Conservation (phyloP, 2,329 filamentous ascomycete genomes). For the Paraconiothyrium brasiliense region DNA sequence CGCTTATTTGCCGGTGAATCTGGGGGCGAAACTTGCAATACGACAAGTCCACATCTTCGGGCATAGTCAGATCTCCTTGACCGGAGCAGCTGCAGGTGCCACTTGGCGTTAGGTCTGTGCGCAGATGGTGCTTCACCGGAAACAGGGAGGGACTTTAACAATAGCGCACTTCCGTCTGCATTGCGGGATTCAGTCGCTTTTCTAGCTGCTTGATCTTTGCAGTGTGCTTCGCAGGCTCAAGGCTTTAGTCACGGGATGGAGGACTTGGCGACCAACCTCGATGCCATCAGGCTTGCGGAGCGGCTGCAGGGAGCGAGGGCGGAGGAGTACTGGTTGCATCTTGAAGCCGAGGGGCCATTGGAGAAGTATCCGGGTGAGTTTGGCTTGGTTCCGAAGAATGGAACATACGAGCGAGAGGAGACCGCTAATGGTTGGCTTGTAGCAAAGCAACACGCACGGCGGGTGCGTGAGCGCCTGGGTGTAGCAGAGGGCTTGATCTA, state of each 20-base stretch:
- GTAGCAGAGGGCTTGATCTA: conserved; percentile 61
- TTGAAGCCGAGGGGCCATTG: conserved; percentile 41
- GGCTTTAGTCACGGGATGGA: conserved; percentile 15
- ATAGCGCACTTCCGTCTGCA: conserved; percentile 14
- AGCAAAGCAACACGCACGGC: conserved; percentile 54
- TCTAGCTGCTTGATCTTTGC: conserved; percentile 7
- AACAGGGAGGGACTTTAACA: conserved; percentile 3
- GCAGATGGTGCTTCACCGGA: conserved; percentile 16
- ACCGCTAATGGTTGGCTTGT: conserved; percentile 12
- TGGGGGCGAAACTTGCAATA: background rate
- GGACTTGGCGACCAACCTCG: conserved; percentile 30
- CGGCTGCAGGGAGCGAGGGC: conserved; percentile 35
- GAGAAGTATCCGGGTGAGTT: conserved; percentile 53
- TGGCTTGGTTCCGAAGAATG: background rate
- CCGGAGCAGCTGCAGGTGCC: conserved; percentile 16
- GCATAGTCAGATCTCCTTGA: conserved; percentile 9
- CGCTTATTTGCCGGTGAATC: conserved; percentile 12
- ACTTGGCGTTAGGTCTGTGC: conserved; percentile 11
- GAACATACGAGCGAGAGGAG: conserved; percentile 11
- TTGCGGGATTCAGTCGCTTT: conserved; percentile 2
- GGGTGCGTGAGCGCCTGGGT: conserved; percentile 48
- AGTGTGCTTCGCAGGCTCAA: conserved; percentile 22
- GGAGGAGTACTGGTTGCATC: conserved; percentile 48
- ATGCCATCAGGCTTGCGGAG: conserved; percentile 39
- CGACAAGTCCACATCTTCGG: background rate